Evolutionary conservation across 495 filamentous ascomycete species (phyloP).

Genomic region (Neurospora intermedia): DNA sequence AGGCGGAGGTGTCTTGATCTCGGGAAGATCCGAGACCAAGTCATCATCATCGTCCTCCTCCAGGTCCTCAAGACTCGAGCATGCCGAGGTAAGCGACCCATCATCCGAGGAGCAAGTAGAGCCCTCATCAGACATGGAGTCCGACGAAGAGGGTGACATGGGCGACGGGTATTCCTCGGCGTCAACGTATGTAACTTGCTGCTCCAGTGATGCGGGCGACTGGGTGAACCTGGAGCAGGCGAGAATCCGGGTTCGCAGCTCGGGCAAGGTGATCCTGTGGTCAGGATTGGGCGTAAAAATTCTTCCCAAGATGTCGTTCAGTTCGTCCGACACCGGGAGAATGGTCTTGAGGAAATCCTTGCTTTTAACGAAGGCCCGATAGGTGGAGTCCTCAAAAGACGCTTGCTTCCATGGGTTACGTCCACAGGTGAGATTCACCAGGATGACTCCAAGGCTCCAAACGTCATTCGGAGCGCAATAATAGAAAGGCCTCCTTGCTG

Average conservation of each 20-base stretch:
- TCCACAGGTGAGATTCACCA: constrained; percentile 95
- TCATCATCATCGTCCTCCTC: constrained; percentile 29
- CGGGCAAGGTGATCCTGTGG: constrained; percentile 73
- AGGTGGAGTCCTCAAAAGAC: constrained; percentile 86
- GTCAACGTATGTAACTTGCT: constrained; percentile 31
- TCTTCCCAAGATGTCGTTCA: constrained; percentile 77
- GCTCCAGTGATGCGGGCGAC: constrained; percentile 28
- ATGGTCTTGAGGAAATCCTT: constrained; percentile 85
- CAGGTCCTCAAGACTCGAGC: constrained; percentile 35
- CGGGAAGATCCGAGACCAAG: constrained; percentile 27
- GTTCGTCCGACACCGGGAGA: constrained; percentile 78
- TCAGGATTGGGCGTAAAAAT: constrained; percentile 86
- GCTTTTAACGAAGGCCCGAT: constrained; percentile 81
- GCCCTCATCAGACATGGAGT: constrained; percentile 29
- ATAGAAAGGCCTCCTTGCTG: constrained; percentile 73
- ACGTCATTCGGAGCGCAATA: constrained; percentile 91
- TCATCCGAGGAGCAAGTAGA: constrained; percentile 39
- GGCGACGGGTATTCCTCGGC: constrained; percentile 31
- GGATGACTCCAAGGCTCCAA: constrained; percentile 94
- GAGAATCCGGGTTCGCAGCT: constrained; percentile 67
- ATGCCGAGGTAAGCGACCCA: constrained; percentile 33
- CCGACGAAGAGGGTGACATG: constrained; percentile 30
- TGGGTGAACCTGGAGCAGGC: constrained; percentile 68
- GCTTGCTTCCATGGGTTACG: constrained; percentile 98
- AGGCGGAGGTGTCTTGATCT: constrained; percentile 32